phyloP scores from a whole-genome alignment of 768 basidiomycete species.

The Suillus sp. region DNA sequence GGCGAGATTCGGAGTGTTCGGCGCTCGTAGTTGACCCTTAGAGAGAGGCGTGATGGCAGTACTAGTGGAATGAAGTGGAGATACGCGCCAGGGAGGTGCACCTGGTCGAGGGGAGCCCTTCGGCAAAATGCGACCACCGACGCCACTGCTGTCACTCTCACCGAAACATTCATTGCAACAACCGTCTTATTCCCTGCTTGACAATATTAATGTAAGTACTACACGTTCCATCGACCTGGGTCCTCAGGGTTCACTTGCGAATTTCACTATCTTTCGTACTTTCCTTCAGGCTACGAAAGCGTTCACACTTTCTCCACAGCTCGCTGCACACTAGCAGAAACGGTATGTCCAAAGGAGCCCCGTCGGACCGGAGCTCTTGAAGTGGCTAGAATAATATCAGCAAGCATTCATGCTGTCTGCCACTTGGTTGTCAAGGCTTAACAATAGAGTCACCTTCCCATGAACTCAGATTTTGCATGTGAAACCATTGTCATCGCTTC shows the following conservation, averaged over 20 bases:
- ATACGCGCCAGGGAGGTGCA: conserved; percentile 9
- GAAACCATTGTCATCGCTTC: conserved; percentile 6
- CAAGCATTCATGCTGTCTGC: conserved; percentile 15
- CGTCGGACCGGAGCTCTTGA: conserved; percentile 17
- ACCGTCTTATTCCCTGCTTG: conserved; percentile 4
- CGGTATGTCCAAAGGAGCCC: conserved; percentile 18
- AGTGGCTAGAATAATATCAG: conserved; percentile 13
- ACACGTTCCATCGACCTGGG: not conserved
- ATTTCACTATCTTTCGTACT: not conserved
- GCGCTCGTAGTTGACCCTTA: conserved; percentile 22
- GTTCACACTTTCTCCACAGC: not conserved
- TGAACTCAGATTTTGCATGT: conserved; percentile 9
- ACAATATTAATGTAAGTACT: not conserved
- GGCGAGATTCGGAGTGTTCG: conserved; percentile 16
- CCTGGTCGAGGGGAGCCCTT: conserved; percentile 8
- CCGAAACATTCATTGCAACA: not conserved
- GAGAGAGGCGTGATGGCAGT: conserved; percentile 8
- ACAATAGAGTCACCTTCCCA: conserved; percentile 19
- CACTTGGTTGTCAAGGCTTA: conserved; percentile 22
- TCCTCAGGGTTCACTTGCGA: not conserved
- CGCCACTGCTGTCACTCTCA: conserved; percentile 15
- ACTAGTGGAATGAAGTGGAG: conserved; percentile 10
- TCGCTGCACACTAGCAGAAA: conserved; percentile 11
- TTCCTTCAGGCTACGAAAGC: not conserved
- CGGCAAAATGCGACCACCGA: conserved; percentile 18